Evolutionary conservation across 805 yeast species (phyloP), one percentile per base, ranked within the genome.

Genomic region (Metschnikowia peoriensis): DNA sequence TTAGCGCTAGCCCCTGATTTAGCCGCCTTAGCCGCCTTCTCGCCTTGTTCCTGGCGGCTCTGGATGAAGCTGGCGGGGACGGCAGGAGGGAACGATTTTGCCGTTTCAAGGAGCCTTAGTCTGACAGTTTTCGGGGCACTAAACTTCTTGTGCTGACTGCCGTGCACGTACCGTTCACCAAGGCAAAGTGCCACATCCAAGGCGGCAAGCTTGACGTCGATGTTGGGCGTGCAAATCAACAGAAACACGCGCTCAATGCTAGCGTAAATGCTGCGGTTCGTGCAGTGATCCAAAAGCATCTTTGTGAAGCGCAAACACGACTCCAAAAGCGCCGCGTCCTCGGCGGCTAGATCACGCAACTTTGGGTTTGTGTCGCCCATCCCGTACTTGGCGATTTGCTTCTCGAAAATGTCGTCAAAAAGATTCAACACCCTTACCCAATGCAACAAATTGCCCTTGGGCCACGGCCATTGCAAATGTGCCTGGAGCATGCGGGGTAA

Each of bases 361-460:
- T 68, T 76, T 4, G 82, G 78, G 48, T 68, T 61, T 16, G 77
- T 78, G 12, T 74, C 73, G 37, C 72, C 76, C 49, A 84, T 67
- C 35, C 70, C 73, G 61, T 89, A 86, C 54, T 81, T 81, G 7
- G 69, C 69, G 14, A 87, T 78, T 22, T 79, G 71, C 4, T 62
- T 60, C 47, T 83, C 87, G 49, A 89, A 70, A 7, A 89, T 76
- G 11, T 73, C 77, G 64, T 92, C 97, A 62, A 92, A 82, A 60
- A 85, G 75, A 66, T 90, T 87, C 60, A 93, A 72, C 1, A 89
- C 82, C 0, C 86, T 79, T 29, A 88, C 80, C 94, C 96, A 92
- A 53, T 84, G 85, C 54, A 78, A 79, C 35, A 93, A 68, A 59
- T 89, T 87, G 38, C 87, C 88, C 54, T 83, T 75, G 8, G 89